Evolutionary conservation across 768 basidiomycete species (phyloP), one percentile per base, ranked within the genome.

Genomic region (Tricholoma sp.): DNA sequence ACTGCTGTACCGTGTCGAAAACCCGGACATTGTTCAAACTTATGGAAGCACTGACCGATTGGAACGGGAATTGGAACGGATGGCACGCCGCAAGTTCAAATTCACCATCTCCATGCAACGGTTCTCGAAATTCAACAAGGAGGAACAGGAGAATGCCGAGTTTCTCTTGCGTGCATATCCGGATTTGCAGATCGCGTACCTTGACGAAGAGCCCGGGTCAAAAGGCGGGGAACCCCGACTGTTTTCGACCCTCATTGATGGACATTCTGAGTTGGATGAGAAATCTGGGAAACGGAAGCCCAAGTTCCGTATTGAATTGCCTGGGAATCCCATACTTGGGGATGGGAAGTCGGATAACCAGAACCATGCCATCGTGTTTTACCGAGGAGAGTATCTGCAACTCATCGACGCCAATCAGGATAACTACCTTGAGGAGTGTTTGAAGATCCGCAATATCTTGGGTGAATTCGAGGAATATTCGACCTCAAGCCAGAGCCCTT

Each of bases 271-370:
- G 69, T 76, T 98, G 59, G 85, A 96, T 61, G 89, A 94, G 64
- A 84, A 80, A 66, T 86, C 87, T 37, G 94, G 94, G 57, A 90
- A 88, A 72, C 80, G 97, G 59, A 87, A 91, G 68, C 95, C 97
- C 64, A 98, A 99, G 78, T 99, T 98, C 82, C 85, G 95, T 61
- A 81, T 99, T 63, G 96, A 99, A 72, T 79, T 99, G 3, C 97
- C 97, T 31, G 97, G 97, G 47, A 99, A 99, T 70, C 97, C 97
- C 8, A 99, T 99, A 68, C 85, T 98, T 50, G 97, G 97, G 60
- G 97, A 99, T 67, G 97, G 97, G 55, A 99, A 99, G 76, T 96
- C 94, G 12, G 97, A 98, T 74, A 99, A 99, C 72, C 97, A 99
- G 79, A 99, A 99, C 73, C 97, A 99, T 68, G 96, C 97, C 27